Evolutionary conservation across 2,329 filamentous ascomycete genomes (phyloP).

Genomic region (Tolypocladium album): DNA sequence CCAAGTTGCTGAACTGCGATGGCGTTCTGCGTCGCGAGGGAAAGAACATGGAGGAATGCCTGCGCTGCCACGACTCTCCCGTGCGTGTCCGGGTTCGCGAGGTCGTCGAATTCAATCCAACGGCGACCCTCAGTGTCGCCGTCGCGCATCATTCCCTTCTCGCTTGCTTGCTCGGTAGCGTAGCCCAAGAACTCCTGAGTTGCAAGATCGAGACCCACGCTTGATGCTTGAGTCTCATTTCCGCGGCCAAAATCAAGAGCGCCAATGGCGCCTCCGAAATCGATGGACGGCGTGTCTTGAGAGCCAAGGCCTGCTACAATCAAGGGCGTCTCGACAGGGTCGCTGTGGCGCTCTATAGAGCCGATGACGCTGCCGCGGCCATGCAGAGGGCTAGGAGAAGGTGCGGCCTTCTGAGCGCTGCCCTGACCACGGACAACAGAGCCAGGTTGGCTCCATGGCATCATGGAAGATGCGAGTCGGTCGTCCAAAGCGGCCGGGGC

Average conservation of each 20-base stretch:
- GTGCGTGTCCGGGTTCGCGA: slow-evolving; percentile 48
- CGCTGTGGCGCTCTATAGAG: slow-evolving; percentile 37
- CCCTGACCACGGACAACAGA: slow-evolving; percentile 32
- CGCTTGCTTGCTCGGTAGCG: slow-evolving; percentile 23
- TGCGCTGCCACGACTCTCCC: slow-evolving; percentile 58
- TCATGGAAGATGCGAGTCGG: slow-evolving; percentile 41
- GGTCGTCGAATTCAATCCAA: slow-evolving; percentile 55
- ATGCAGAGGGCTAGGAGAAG: slow-evolving; percentile 26
- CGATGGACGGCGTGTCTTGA: slow-evolving; percentile 19
- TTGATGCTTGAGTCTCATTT: slow-evolving; percentile 20
- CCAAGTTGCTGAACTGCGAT: slow-evolving; percentile 52
- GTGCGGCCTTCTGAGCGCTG: slow-evolving; percentile 21
- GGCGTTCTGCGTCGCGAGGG: slow-evolving; percentile 55
- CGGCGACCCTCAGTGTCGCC: slow-evolving; percentile 20
- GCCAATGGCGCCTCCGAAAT: slow-evolving; percentile 9
- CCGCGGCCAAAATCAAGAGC: slow-evolving; percentile 9
- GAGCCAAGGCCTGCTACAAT: slow-evolving; percentile 22
- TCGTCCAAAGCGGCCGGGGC: slow-evolving; percentile 57
- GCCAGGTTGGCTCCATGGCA: slow-evolving; percentile 41
- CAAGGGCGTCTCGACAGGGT: slow-evolving; percentile 21
- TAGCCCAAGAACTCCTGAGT: slow-evolving; percentile 35
- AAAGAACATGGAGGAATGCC: slow-evolving; percentile 64
- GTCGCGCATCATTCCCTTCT: slow-evolving; percentile 19
- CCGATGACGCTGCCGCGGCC: slow-evolving; percentile 22
- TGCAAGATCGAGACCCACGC: slow-evolving; percentile 30